These are phyloP conservation scores for Xylariaceae sp. DNA, from an alignment of 2,329 filamentous ascomycete species.

Conservation along the genomic window DNA sequence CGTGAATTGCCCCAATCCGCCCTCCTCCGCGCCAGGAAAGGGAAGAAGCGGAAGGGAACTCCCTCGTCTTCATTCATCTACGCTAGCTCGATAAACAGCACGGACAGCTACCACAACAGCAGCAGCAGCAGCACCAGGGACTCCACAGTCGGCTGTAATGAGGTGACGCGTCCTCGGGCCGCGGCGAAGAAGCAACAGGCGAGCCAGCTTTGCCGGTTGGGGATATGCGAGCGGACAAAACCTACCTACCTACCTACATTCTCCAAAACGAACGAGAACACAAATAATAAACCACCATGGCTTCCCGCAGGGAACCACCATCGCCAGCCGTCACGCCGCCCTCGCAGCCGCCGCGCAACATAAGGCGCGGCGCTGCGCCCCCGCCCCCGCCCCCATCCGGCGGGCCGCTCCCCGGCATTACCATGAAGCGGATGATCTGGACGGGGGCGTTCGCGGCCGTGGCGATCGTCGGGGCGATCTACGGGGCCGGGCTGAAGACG, in stretches of 20 bases:
- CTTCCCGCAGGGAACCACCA: background rate
- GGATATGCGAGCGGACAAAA: slow-evolving; percentile 24
- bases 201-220: slow-evolving; percentile 26
- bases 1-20: slow-evolving; percentile 13
- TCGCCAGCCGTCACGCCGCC: background rate
- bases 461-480: slow-evolving; percentile 50
- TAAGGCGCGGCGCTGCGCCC: slow-evolving; percentile 12
- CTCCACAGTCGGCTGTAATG: slow-evolving; percentile 7
- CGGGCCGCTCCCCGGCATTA: slow-evolving; percentile 7
- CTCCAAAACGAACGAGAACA: too few relatives aligned
- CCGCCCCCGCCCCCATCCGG: slow-evolving; percentile 1
- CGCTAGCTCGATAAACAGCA: slow-evolving; percentile 19
- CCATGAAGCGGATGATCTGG: slow-evolving; percentile 32
- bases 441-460: slow-evolving; percentile 52
- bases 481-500: slow-evolving; percentile 53
- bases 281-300: slow-evolving; percentile 1
- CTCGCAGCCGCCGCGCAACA: slow-evolving; percentile 5
- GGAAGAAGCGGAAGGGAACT: too few relatives aligned
- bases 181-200: slow-evolving; percentile 12
- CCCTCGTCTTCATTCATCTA: slow-evolving; percentile 5
- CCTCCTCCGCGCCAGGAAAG: background rate
- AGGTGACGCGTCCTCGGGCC: background rate
- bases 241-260: background rate
- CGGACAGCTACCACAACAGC: slow-evolving; percentile 3
- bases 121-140: background rate